Evolutionary conservation across 768 basidiomycete species (phyloP).

Genomic region (Pleurotus pulmonarius): DNA sequence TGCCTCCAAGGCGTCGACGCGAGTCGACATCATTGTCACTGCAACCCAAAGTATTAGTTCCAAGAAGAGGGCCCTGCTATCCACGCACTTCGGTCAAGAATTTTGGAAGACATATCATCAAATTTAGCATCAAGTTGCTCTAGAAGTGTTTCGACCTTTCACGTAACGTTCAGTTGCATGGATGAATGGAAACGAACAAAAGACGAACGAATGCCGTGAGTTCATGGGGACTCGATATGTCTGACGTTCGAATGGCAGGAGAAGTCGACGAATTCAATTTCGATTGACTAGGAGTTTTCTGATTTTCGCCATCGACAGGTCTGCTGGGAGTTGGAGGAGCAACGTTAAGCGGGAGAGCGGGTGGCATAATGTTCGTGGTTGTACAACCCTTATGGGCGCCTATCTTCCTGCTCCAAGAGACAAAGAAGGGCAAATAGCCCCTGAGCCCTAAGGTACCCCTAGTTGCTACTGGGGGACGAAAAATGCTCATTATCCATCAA

Average conservation of each 20-base stretch:
- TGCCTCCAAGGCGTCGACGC: conserved; percentile 86
- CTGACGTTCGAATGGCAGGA: conserved; percentile 42
- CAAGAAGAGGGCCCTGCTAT: conserved; percentile 3
- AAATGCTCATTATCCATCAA: no score
- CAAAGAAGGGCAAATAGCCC: no score
- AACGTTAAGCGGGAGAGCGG: conserved; percentile 67
- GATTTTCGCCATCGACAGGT: conserved; percentile 35
- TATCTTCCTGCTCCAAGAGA: background rate
- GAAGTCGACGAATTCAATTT: conserved; percentile 35
- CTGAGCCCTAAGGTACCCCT: no score
- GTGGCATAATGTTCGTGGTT: conserved; percentile 21
- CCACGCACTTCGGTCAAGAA: conserved; percentile 75
- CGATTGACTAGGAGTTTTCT: conserved; percentile 49
- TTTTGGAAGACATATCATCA: conserved; percentile 89
- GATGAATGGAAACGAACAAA: conserved; percentile 8
- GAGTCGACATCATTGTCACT: conserved; percentile 93
- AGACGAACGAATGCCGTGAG: conserved; percentile 85
- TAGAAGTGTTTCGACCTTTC: conserved; percentile 81
- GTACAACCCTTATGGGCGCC: background rate
- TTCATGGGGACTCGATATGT: conserved; percentile 92
- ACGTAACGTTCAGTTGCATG: background rate
- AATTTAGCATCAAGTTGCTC: conserved; percentile 89
- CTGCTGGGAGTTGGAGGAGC: conserved; percentile 52
- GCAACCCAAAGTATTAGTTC: conserved; percentile 6
- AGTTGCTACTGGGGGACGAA: no score